A percentile compares a stretch with the other conserved stretches of the same genome.
Evolutionary conservation across 2,329 filamentous ascomycete genomes (phyloP).

Genomic region (Microascus cirrosus): DNA sequence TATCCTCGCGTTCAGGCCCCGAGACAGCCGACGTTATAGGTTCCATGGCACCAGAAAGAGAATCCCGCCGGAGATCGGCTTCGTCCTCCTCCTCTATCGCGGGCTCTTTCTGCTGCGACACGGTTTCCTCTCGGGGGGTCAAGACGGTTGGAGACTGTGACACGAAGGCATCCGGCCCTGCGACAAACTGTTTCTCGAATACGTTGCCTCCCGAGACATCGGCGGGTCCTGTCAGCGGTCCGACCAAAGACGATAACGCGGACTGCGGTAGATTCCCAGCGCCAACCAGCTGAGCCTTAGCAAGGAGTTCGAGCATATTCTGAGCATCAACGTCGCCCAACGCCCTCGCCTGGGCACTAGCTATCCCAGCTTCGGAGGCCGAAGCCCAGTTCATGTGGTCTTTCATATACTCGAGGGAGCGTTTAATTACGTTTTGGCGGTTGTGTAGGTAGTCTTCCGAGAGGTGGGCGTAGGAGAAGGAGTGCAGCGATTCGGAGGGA

Average conservation of each 20-base stretch:
- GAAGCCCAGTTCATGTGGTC: constrained; percentile 75
- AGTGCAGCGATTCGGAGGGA: constrained; percentile 90
- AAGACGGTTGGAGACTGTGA: constrained; percentile 4
- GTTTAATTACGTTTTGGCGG: constrained; percentile 84
- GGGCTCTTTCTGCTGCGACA: neutral
- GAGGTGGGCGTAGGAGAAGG: constrained; percentile 94
- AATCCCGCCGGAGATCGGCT: neutral
- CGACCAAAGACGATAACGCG: constrained; percentile 25
- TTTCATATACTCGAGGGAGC: constrained; percentile 93
- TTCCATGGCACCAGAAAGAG: neutral
- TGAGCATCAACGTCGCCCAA: constrained; percentile 79
- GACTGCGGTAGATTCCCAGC: constrained; percentile 48
- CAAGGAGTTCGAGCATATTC: constrained; percentile 79
- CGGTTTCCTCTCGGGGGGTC: constrained; percentile 6
- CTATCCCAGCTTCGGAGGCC: constrained; percentile 59
- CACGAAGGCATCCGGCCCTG: constrained; percentile 10
- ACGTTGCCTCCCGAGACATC: constrained; percentile 63
- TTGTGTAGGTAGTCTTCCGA: constrained; percentile 86
- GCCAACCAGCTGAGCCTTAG: constrained; percentile 68
- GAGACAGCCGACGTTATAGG: constrained; percentile 10
- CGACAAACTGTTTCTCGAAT: constrained; percentile 68
- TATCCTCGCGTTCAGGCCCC: constrained; percentile 36
- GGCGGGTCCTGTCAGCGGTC: constrained; percentile 73
- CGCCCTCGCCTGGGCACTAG: constrained; percentile 71
- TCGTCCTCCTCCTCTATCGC: neutral